Conservation (phyloP, 1,139 yeast genomes). For the Pneumocystis oryctolagi region DNA sequence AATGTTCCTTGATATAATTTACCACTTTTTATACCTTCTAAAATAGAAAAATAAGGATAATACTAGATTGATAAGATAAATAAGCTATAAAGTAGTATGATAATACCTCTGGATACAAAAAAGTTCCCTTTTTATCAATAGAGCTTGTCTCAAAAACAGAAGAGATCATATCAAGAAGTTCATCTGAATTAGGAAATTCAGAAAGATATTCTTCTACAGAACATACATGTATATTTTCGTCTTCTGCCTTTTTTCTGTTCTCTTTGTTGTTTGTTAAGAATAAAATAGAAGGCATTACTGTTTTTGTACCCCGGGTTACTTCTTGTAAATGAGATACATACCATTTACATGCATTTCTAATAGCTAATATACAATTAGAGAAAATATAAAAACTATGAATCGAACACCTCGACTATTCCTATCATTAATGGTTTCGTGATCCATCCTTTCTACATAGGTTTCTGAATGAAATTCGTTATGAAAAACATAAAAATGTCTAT, state of each 20-base stretch:
- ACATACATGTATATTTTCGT: slow-evolving; percentile 31
- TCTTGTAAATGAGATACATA: slow-evolving; percentile 47
- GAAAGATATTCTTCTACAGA: slow-evolving; percentile 42
- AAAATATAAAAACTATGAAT: not conserved
- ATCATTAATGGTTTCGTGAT: slow-evolving; percentile 68
- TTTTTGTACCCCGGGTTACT: slow-evolving; percentile 18
- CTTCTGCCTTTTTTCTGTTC: slow-evolving; percentile 44
- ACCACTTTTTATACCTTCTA: slow-evolving; percentile 84
- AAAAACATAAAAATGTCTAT: slow-evolving; percentile 74
- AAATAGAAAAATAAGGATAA: slow-evolving; percentile 61
- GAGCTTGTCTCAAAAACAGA: slow-evolving; percentile 29
- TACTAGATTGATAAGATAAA: slow-evolving; percentile 24
- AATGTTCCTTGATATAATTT: slow-evolving; percentile 75
- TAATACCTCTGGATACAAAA: slow-evolving; percentile 43
- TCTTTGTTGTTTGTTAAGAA: slow-evolving; percentile 66
- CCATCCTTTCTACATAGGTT: slow-evolving; percentile 50
- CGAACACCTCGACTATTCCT: slow-evolving; percentile 51
- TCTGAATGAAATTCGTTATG: slow-evolving; percentile 79
- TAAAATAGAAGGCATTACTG: slow-evolving; percentile 37
- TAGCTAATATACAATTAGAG: slow-evolving; percentile 31
- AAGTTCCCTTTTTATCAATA: slow-evolving; percentile 32
- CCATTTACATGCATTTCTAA: slow-evolving; percentile 62
- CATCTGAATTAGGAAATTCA: slow-evolving; percentile 58
- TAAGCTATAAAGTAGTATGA: not conserved
- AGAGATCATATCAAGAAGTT: slow-evolving; percentile 70